Percentiles rank a stretch among this genome's conserved stretches.
These are phyloP conservation scores for Spergularia azorica DNA, from an alignment of 179 eudicot species.

Conservation along the genomic window DNA sequence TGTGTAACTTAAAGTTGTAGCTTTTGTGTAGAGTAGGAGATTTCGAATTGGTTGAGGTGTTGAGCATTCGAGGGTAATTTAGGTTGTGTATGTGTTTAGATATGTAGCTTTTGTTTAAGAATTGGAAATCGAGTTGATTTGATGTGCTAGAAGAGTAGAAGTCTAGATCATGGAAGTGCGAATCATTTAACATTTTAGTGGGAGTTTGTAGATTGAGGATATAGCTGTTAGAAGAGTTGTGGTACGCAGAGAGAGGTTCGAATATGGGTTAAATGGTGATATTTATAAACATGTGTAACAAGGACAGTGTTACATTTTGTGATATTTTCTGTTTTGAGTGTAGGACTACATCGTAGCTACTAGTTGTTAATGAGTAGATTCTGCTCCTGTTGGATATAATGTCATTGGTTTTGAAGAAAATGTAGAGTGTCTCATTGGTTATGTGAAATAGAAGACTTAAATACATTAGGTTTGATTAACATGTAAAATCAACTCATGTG, in stretches of 20 bases:
- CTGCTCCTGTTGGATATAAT: not conserved
- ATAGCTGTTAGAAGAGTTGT: not conserved
- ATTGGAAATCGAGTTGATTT: not conserved
- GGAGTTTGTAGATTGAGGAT: not conserved
- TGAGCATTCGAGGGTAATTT: not conserved
- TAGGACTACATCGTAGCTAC: not conserved
- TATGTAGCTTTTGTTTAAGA: not conserved
- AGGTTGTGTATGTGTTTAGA: not conserved
- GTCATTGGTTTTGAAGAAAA: not conserved
- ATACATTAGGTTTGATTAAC: not conserved
- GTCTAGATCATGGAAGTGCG: not conserved
- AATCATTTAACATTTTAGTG: not conserved
- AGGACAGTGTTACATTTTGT: not conserved
- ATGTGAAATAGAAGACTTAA: not conserved
- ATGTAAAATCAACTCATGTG: not conserved
- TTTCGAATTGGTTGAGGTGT: slow-evolving; percentile 6
- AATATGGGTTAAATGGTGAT: not conserved
- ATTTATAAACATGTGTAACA: not conserved
- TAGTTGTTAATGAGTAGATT: not conserved
- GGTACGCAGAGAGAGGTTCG: not conserved
- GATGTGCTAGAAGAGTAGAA: not conserved
- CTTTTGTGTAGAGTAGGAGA: slow-evolving; percentile 4
- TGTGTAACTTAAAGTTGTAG: not conserved
- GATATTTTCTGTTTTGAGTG: not conserved
- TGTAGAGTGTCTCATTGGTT: too few relatives aligned